Evolutionary conservation across 805 yeast species (phyloP), one percentile per base, ranked within the genome.

Genomic region (Kazachstania kunashirensis): DNA sequence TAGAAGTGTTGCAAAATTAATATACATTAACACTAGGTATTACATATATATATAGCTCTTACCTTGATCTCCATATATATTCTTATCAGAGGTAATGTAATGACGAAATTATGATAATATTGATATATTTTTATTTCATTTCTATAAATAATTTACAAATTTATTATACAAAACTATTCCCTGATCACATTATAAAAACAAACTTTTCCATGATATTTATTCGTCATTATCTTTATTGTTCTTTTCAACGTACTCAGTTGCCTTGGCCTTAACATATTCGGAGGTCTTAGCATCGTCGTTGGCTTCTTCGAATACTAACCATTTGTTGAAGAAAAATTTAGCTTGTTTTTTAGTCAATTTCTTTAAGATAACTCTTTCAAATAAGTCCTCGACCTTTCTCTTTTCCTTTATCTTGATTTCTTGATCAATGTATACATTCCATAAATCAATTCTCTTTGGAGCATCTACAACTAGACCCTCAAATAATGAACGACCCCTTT

Each of bases 361-460:
- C 45, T 59, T 65, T 23, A 68, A 53, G 29, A 82, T 52, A 3
- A 81, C 84, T 57, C 97, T 75, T 59, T 88, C 95, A 49, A 86
- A 88, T 42, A 89, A 66, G 14, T 74, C 81, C 53, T 79, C 89
- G 25, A 77, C 81, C 58, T 75, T 79, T 47, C 65, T 64, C 60
- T 77, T 78, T 36, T 77, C 80, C 36, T 70, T 73, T 20, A 61
- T 55, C 61, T 84, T 86, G 51, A 84, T 78, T 60, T 89, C 97
- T 59, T 84, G 94, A 59, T 89, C 98, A 46, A 89, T 73, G 61
- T 86, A 89, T 28, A 89, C 94, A 53, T 83, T 88, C 97, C 97
- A 89, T 43, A 89, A 61, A 60, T 89, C 98, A 43, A 84, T 74
- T 63, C 94, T 76, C 69, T 85, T 85, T 37, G 96, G 92, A 33